phyloP scores from a whole-genome alignment of 495 filamentous ascomycete genomes.

The Lasiosphaeria hispida region DNA sequence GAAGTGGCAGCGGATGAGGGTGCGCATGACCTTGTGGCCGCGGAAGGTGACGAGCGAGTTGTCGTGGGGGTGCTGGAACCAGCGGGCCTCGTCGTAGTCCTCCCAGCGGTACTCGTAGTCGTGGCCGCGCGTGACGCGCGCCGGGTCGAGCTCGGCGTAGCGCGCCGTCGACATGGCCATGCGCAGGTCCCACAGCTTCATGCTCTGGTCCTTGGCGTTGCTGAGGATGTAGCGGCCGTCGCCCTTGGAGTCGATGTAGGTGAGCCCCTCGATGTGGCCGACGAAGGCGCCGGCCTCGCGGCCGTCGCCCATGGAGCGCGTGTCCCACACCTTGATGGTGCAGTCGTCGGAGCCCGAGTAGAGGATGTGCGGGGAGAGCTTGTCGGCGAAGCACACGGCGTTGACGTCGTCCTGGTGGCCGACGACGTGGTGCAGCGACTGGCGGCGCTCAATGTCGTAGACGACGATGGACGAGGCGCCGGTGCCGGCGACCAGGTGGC shows the following conservation, averaged over 20 bases:
- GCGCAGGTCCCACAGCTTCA: slow-evolving; percentile 96
- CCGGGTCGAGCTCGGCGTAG: slow-evolving; percentile 51
- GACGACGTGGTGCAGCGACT: slow-evolving; percentile 67
- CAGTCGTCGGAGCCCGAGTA: slow-evolving; percentile 96
- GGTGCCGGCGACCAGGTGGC: slow-evolving; percentile 88
- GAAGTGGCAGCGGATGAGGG: slow-evolving; percentile 93
- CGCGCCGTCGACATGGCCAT: slow-evolving; percentile 70
- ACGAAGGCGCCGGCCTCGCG: slow-evolving; percentile 90
- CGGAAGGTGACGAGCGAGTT: slow-evolving; percentile 91
- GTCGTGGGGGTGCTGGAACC: slow-evolving; percentile 77
- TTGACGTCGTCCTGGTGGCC: slow-evolving; percentile 91
- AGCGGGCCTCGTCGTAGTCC: slow-evolving; percentile 64
- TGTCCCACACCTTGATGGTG: slow-evolving; percentile 95
- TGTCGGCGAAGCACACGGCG: slow-evolving; percentile 93
- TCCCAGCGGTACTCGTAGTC: slow-evolving; percentile 86
- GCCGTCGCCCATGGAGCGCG: slow-evolving; percentile 80
- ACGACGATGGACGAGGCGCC: slow-evolving; percentile 75
- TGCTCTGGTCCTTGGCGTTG: slow-evolving; percentile 93
- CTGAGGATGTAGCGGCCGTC: slow-evolving; percentile 92
- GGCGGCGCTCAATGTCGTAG: slow-evolving; percentile 84
- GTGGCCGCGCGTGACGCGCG: slow-evolving; percentile 49
- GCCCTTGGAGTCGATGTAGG: slow-evolving; percentile 94
- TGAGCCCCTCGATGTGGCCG: slow-evolving; percentile 91
- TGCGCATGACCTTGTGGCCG: slow-evolving; percentile 83
- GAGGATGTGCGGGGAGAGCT: slow-evolving; percentile 84